Evolutionary conservation across 345 rosid species (phyloP), one percentile per base, ranked within the genome.

Genomic region (Melastoma malabathricum): DNA sequence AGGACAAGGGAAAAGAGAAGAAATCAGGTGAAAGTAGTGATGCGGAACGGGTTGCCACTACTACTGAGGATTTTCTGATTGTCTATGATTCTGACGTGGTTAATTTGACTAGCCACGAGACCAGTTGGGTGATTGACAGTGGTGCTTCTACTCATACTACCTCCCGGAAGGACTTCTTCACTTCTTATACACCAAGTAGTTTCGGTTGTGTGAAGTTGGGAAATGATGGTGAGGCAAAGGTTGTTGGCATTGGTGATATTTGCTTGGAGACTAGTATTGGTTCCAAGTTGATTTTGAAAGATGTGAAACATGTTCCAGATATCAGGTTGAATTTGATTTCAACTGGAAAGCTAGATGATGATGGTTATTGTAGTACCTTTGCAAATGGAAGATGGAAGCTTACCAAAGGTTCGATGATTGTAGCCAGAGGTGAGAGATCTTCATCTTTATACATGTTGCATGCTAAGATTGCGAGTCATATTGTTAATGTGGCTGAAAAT

Each of bases 341-440:
- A 5, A 4, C 0, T 19, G 0, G 50, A 16, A 47, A 50, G 53
- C 18, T 50, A 0, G 18, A 50, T 50, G 53, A 50, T 20, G 41
- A 50, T 10, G 34, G 41, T 0, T 6, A 13, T 25, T 50, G 10
- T 34, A 50, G 27, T 17, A 0, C 2, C 0, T 50, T 50, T 9
- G 8, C 10, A n/a, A 15, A 50, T 50, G 53, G 0, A 19, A 1
- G 1, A 50, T 50, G 38, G 31, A 50, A 50, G 41, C 53, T 50
- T 9, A 50, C 53, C 23, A 50, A 50, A 50, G 15, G 53, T 20
- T 50, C 41, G 3, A 20, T 50, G 6, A 17, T 25, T 20, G 41
- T 50, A 6, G 41, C 13, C 14, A 25, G n/a, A 15, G 0, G 5
- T 2, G 2, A 0, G 0, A 50, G 0, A 0, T 50, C 1, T 25